These are phyloP conservation scores for Mychonastes homosphaera DNA, from an alignment of 139 green algal genomes.

Conservation along the genomic window DNA sequence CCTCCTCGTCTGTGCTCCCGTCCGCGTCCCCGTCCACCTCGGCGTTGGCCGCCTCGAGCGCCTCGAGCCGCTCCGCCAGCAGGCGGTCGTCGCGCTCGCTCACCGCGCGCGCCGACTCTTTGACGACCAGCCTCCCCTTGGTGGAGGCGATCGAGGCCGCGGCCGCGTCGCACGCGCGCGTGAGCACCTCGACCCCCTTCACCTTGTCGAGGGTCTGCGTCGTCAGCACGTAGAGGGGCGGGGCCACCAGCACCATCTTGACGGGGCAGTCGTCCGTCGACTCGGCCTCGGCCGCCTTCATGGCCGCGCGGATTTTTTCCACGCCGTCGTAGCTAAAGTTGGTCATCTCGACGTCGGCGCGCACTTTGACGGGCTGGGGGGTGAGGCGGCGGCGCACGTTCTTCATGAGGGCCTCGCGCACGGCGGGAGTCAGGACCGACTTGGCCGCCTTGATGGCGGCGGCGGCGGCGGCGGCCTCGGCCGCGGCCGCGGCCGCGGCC, in stretches of 20 bases:
- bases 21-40: constrained; percentile 44
- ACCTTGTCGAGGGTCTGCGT: constrained; percentile 91
- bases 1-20: constrained; percentile 32
- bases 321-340: constrained; percentile 97
- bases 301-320: constrained; percentile 89
- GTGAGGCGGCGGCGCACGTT: constrained; percentile 96
- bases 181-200: constrained; percentile 50
- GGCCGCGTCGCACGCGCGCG: constrained; percentile 62
- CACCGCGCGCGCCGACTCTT: constrained; percentile 86
- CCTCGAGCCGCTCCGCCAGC: constrained; percentile 79
- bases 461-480: constrained; percentile 12
- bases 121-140: constrained; percentile 84
- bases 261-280: constrained; percentile 69
- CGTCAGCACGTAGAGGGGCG: constrained; percentile 96
- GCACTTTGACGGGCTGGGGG: constrained; percentile 97
- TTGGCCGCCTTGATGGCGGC: constrained; percentile 13
- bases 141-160: constrained; percentile 57
- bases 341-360: constrained; percentile 91
- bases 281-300: constrained; percentile 51
- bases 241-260: constrained; percentile 93
- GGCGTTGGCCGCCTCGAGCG: constrained; percentile 58
- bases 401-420: constrained; percentile 81
- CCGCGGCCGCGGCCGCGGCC: not conserved
- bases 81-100: constrained; percentile 85
- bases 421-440: no score